phyloP scores from a whole-genome alignment of 2,329 filamentous ascomycete genomes.

The Aspergillus unguis region DNA sequence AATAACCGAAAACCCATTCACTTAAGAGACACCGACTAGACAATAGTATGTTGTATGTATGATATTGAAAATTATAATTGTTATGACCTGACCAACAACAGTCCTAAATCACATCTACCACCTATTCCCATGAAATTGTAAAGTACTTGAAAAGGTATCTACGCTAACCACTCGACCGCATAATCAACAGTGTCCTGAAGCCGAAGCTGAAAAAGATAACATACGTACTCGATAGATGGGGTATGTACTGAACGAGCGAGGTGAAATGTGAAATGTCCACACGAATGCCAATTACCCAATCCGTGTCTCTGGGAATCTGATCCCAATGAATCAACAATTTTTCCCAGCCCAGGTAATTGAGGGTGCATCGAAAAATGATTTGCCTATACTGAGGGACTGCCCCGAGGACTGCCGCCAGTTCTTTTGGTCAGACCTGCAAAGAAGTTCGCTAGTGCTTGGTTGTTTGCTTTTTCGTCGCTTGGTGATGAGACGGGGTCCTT shows the following conservation, averaged over 20 bases:
- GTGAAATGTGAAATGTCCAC: neutral
- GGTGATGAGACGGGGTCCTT: slow-evolving; percentile 33
- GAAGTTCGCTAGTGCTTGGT: slow-evolving; percentile 59
- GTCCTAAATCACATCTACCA: slow-evolving; percentile 6
- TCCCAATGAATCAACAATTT: too few relatives aligned
- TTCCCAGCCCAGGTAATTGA: neutral
- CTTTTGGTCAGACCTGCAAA: slow-evolving; percentile 59
- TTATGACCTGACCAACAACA: neutral
- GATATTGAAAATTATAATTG: slow-evolving; percentile 4
- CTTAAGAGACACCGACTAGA: too few relatives aligned
- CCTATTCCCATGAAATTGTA: slow-evolving; percentile 5
- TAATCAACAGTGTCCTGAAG: slow-evolving; percentile 4
- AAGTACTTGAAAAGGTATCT: slow-evolving; percentile 14
- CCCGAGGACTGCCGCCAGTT: slow-evolving; percentile 36
- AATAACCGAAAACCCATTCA: too few relatives aligned
- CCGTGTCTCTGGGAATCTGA: neutral
- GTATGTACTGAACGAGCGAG: slow-evolving; percentile 10
- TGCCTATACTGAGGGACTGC: slow-evolving; percentile 33
- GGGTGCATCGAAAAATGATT: neutral
- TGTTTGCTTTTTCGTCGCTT: slow-evolving; percentile 52
- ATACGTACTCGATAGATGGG: neutral
- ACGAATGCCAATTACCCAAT: neutral
- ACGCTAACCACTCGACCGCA: slow-evolving; percentile 7
- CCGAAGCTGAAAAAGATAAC: slow-evolving; percentile 4
- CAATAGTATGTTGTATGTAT: neutral